These are phyloP conservation scores for Scutellaria baicalensis DNA, from an alignment of 257 asterid species.

Conservation along the genomic window DNA sequence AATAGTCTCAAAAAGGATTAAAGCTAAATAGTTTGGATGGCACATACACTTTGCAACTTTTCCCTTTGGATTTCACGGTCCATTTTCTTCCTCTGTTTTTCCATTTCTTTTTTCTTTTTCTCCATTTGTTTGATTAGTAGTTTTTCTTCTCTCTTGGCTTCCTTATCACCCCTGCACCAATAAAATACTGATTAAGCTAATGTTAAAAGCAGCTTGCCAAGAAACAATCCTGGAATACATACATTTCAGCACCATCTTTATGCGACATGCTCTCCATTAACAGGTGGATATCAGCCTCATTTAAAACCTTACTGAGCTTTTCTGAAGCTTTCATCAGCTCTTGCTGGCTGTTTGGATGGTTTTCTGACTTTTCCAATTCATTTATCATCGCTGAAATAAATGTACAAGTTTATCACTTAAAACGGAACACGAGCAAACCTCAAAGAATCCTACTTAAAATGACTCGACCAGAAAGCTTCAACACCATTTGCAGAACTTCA, in stretches of 20 bases:
- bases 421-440: not conserved
- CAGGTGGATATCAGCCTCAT: slow-evolving; percentile 65
- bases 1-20: not conserved
- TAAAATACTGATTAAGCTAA: slow-evolving; percentile 13
- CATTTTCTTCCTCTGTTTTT: slow-evolving; percentile 66
- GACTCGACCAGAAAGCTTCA: not conserved
- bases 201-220: slow-evolving; percentile 3
- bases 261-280: slow-evolving; percentile 39
- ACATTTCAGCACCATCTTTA: slow-evolving; percentile 59
- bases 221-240: slow-evolving; percentile 25
- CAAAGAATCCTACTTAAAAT: not conserved
- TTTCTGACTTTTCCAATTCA: slow-evolving; percentile 47
- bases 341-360: slow-evolving; percentile 32
- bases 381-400: slow-evolving; percentile 61
- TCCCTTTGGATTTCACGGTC: slow-evolving; percentile 66
- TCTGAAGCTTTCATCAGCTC: slow-evolving; percentile 69
- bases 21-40: not conserved
- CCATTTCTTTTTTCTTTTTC: slow-evolving; percentile 66
- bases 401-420: slow-evolving; percentile 7
- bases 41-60: slow-evolving; percentile 62
- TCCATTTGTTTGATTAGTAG: slow-evolving; percentile 62
- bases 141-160: slow-evolving; percentile 45
- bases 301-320: slow-evolving; percentile 55
- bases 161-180: slow-evolving; percentile 74
- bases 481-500: too few relatives aligned